Conservation (phyloP, 225 moss, liverwort and hornwort genomes). For the Sphagnum contortum region DNA sequence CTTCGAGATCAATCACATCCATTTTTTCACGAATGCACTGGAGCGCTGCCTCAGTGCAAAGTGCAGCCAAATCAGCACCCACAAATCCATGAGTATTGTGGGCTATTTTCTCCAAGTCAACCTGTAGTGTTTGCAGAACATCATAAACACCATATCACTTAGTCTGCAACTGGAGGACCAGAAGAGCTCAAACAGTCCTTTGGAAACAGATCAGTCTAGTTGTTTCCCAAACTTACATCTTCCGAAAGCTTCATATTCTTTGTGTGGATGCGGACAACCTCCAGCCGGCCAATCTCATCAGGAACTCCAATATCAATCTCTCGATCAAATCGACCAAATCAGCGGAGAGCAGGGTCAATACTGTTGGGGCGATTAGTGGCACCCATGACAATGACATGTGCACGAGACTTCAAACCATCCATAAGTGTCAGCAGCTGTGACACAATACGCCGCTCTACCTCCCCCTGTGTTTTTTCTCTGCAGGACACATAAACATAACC, state of each 20-base stretch:
- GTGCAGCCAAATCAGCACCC: constrained; percentile 42
- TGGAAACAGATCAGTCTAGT: no score
- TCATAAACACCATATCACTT: no score
- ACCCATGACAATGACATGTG: constrained; percentile 51
- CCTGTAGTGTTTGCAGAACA: constrained; percentile 9
- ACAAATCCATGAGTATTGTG: constrained; percentile 47
- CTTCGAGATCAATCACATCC: constrained; percentile 49
- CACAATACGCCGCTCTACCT: constrained; percentile 4
- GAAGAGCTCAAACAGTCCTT: no score
- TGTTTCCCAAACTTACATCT: not conserved
- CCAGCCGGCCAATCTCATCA: constrained; percentile 37
- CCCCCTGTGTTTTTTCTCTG: constrained; percentile 5
- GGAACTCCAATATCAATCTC: constrained; percentile 48
- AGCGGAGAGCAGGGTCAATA: constrained; percentile 35
- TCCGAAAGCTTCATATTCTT: constrained; percentile 30
- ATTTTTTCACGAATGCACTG: constrained; percentile 57
- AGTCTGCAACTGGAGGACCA: no score
- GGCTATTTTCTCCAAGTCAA: constrained; percentile 42
- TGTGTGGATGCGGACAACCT: constrained; percentile 39
- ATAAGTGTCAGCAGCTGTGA: constrained; percentile 6
- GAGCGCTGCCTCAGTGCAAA: constrained; percentile 40
- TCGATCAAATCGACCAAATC: constrained; percentile 43
- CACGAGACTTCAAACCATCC: constrained; percentile 13
- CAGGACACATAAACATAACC: no score
- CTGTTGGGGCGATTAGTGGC: constrained; percentile 39